Conservation (phyloP, 2,329 filamentous ascomycete species). For the Penicillium sp. region DNA sequence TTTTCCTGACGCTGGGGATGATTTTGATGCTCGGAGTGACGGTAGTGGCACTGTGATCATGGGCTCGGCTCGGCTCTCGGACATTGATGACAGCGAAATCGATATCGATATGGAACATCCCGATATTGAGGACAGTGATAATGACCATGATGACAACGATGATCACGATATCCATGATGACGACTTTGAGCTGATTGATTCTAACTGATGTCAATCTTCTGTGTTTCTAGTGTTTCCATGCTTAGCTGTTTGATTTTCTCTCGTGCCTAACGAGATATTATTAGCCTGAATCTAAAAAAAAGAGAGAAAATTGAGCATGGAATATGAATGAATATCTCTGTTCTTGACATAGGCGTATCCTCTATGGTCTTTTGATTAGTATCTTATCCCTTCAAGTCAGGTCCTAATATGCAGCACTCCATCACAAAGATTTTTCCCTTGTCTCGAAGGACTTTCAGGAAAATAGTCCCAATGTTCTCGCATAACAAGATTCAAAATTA, state of each 20-base stretch:
- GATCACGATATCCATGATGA: neutral
- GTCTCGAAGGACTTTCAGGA: neutral
- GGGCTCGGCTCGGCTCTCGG: conserved; percentile 16
- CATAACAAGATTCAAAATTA: neutral
- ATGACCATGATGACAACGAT: neutral
- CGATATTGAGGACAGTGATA: conserved; percentile 5
- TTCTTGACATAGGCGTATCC: neutral
- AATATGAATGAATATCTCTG: too few relatives aligned
- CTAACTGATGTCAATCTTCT: neutral
- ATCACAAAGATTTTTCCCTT: neutral
- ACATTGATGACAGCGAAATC: conserved; percentile 16
- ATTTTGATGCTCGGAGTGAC: conserved; percentile 31
- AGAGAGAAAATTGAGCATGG: neutral
- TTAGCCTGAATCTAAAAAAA: neutral
- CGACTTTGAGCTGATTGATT: conserved; percentile 20
- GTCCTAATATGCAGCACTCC: neutral
- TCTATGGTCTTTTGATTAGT: neutral
- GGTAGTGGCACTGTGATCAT: conserved; percentile 30
- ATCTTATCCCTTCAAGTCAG: neutral
- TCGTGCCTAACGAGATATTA: conserved; percentile 5
- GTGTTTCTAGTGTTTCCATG: neutral
- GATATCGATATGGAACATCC: conserved; percentile 23
- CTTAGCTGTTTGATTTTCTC: neutral
- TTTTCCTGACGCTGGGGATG: conserved; percentile 22
- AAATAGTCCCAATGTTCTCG: neutral